Percentiles rank a stretch among this genome's conserved stretches.
phyloP scores from a whole-genome alignment of 2,329 filamentous ascomycete species.

The Lecanosticta acicola region DNA sequence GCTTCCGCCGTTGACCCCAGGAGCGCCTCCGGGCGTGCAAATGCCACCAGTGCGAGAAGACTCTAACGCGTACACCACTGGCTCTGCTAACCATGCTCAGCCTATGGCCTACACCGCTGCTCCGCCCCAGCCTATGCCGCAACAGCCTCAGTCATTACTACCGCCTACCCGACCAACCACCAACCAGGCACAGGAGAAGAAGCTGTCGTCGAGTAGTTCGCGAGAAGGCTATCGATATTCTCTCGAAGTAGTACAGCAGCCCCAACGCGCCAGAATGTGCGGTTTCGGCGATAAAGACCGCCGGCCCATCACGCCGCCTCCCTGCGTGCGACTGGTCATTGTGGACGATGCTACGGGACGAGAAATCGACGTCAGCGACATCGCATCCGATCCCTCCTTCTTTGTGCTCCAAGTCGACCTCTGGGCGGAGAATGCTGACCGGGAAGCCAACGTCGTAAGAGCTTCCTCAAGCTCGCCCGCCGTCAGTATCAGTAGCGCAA shows the following conservation, averaged over 20 bases:
- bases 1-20: conserved; percentile 17
- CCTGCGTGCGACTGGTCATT: conserved; percentile 80
- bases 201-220: conserved; percentile 12
- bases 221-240: conserved; percentile 24
- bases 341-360: conserved; percentile 67
- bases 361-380: conserved; percentile 72
- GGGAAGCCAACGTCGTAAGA: conserved; percentile 64
- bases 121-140: conserved; percentile 14
- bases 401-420: conserved; percentile 64
- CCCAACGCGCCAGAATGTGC: conserved; percentile 91
- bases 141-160: conserved; percentile 4
- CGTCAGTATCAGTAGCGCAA: conserved; percentile 71
- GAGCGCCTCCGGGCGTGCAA: conserved; percentile 11
- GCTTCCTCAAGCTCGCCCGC: conserved; percentile 59
- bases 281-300: conserved; percentile 99
- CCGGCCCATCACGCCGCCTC: conserved; percentile 89
- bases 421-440: conserved; percentile 56
- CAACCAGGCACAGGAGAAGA: conserved; percentile 13
- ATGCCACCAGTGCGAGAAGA: conserved; percentile 17
- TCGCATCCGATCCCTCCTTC: conserved; percentile 49
- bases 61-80: conserved; percentile 13
- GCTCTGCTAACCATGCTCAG: conserved; percentile 19
- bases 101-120: conserved; percentile 11
- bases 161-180: conserved; percentile 5
- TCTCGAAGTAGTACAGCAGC: conserved; percentile 73